Base-by-base conservation (phyloP, 768 basidiomycete species). In the Termitomyces eurrhizus region DNA sequence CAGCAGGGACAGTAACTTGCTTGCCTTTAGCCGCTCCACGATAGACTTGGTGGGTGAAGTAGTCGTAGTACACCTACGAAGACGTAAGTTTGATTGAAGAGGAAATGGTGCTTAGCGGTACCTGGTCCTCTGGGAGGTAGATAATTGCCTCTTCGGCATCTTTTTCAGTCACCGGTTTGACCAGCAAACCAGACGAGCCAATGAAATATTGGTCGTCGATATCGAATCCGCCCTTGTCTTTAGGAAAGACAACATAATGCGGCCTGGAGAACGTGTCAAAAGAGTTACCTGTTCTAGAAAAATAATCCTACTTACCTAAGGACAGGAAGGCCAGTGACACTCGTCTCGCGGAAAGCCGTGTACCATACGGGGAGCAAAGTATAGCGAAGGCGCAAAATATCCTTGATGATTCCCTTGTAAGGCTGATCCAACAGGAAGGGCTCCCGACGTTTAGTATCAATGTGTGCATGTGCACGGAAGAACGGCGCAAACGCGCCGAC, bases 391-490 rank as follows among this genome's bases (percentile, higher is more conserved):
- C 88, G 83, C 52, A 99, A 76, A 55, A 88, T 81, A 63, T 92
- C 87, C 41, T 88, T 85, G 48, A 98, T 74, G 53, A 93, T 89
- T 39, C 84, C 79, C 77, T 91, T 92, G 78, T 92, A 89, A 3
- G 95, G 95, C 66, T 97, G 88, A 12, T 93, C 92, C 52, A 90
- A 82, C 0, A 98, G 80, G 80, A 88, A 99, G 1, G 96, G 96
- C 74, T 99, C 97, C 44, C 97, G 88, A 46, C 97, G 88, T 77
- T 98, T 98, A 33, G 95, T 95, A 71, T 99, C 96, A 67, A 98
- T 88, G 72, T 98, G 96, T 12, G 95, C 96, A 73, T 99, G 97
- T 1, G 96, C 97, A 60, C 97, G 86, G 88, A 98, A 95, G 86
- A 99, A 99, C 7, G 97, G 96, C 56, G 88, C 88, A 74, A 98